Percentiles rank a stretch among this genome's conserved stretches.
Evolutionary conservation across 2,329 filamentous ascomycete genomes (phyloP).

Genomic region (Colletotrichum sp.): DNA sequence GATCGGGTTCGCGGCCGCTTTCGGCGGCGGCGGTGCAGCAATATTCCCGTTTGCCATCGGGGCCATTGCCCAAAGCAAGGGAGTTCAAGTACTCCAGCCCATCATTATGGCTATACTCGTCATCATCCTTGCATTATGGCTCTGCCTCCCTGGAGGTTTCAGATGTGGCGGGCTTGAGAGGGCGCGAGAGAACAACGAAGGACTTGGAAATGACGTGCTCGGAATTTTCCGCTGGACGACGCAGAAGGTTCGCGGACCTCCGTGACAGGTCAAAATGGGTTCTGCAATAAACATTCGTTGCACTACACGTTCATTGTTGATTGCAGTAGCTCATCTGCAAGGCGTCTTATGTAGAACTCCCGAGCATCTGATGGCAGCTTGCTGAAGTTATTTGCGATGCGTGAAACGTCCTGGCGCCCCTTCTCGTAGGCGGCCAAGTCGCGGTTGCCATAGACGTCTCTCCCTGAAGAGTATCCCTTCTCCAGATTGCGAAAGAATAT

Average conservation of each 20-base stretch:
- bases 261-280: background rate
- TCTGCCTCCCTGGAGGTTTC: constrained; percentile 43
- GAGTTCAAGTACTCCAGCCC: constrained; percentile 63
- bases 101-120: constrained; percentile 51
- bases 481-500: constrained; percentile 82
- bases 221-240: background rate
- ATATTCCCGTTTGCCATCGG: constrained; percentile 71
- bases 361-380: constrained; percentile 69
- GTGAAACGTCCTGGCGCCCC: constrained; percentile 73
- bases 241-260: background rate
- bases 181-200: constrained; percentile 40
- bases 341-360: constrained; percentile 76
- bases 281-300: background rate
- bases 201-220: background rate
- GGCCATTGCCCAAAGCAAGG: constrained; percentile 65
- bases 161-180: constrained; percentile 34
- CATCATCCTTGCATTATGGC: constrained; percentile 51
- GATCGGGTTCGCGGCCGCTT: constrained; percentile 80
- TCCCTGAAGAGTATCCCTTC: constrained; percentile 71
- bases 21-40: constrained; percentile 77
- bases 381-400: constrained; percentile 68
- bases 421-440: constrained; percentile 87
- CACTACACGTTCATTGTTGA: background rate
- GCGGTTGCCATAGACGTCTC: constrained; percentile 87
- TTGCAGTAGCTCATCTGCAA: constrained; percentile 70